Evolutionary conservation across 2,329 filamentous ascomycete species (phyloP).

Genomic region (Aspergillus sp.): DNA sequence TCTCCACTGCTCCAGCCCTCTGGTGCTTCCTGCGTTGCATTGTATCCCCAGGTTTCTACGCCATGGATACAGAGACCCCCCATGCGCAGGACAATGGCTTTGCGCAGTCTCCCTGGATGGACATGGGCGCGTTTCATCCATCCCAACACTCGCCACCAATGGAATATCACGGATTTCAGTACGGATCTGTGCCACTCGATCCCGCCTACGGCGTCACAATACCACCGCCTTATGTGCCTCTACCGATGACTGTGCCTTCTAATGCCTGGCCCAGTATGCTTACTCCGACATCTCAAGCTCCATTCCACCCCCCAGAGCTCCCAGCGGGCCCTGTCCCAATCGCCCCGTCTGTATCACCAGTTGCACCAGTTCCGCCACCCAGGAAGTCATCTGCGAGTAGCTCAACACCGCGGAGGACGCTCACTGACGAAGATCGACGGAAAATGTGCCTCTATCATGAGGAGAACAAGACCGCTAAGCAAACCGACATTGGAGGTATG

Average conservation of each 20-base stretch:
- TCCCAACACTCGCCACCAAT: constrained; percentile 69
- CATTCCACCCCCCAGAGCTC: constrained; percentile 60
- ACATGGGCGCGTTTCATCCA: constrained; percentile 44
- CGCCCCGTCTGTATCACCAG: constrained; percentile 54
- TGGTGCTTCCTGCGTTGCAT: background rate
- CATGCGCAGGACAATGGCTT: constrained; percentile 46
- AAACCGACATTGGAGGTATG: constrained; percentile 88
- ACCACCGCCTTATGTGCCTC: constrained; percentile 56
- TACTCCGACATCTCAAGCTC: constrained; percentile 61
- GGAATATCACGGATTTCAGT: constrained; percentile 67
- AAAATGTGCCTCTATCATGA: constrained; percentile 93
- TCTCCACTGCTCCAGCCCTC: background rate
- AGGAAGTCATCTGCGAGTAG: constrained; percentile 18
- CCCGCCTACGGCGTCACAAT: constrained; percentile 55
- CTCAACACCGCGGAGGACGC: constrained; percentile 74
- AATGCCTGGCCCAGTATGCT: constrained; percentile 78
- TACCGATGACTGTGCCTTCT: constrained; percentile 70
- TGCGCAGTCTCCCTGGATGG: constrained; percentile 46
- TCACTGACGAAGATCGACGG: constrained; percentile 86
- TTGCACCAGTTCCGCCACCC: constrained; percentile 38
- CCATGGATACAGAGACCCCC: constrained; percentile 48
- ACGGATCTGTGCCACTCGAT: constrained; percentile 62
- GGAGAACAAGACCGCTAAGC: constrained; percentile 85
- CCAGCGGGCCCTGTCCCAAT: constrained; percentile 59
- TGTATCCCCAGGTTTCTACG: constrained; percentile 6